These are phyloP conservation scores for Handroanthus guayacan DNA, from an alignment of 257 asterid genomes.

Conservation along the genomic window DNA sequence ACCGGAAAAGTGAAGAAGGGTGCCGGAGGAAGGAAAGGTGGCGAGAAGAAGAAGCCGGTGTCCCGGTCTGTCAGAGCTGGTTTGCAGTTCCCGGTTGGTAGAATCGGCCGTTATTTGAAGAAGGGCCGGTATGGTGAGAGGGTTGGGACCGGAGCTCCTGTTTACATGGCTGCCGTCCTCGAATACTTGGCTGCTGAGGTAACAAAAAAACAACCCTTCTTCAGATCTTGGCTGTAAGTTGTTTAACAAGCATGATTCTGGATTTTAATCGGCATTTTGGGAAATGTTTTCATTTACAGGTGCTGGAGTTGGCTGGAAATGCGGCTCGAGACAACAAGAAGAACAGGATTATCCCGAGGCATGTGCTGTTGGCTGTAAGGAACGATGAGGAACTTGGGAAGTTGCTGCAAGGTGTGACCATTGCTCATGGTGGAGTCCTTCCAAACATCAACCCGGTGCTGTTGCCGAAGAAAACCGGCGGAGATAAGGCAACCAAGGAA, in stretches of 20 bases:
- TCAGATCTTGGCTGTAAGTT: conserved; percentile 10
- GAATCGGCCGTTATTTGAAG: conserved; percentile 58
- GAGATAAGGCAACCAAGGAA: conserved; percentile 45
- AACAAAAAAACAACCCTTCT: neutral
- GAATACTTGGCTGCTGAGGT: conserved; percentile 65
- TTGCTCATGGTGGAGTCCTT: conserved; percentile 62
- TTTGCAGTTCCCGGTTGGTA: conserved; percentile 57
- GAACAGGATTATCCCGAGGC: conserved; percentile 59
- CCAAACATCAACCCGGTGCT: conserved; percentile 61
- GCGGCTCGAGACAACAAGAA: conserved; percentile 65
- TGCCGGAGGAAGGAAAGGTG: conserved; percentile 55
- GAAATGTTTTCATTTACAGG: conserved; percentile 26
- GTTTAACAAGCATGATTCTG: neutral
- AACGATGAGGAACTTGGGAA: conserved; percentile 61
- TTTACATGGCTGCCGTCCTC: conserved; percentile 56
- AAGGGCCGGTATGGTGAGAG: conserved; percentile 56
- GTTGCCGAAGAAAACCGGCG: conserved; percentile 60
- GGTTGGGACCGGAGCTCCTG: conserved; percentile 59
- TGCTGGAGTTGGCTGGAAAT: conserved; percentile 61
- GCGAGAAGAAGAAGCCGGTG: conserved; percentile 57
- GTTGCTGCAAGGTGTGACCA: conserved; percentile 56
- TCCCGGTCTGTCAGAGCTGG: conserved; percentile 59
- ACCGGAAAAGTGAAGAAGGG: conserved; percentile 51
- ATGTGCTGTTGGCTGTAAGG: conserved; percentile 55
- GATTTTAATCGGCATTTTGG: neutral